phyloP scores from a whole-genome alignment of 805 yeast species.

The Grigorovia yakushimaensis region DNA sequence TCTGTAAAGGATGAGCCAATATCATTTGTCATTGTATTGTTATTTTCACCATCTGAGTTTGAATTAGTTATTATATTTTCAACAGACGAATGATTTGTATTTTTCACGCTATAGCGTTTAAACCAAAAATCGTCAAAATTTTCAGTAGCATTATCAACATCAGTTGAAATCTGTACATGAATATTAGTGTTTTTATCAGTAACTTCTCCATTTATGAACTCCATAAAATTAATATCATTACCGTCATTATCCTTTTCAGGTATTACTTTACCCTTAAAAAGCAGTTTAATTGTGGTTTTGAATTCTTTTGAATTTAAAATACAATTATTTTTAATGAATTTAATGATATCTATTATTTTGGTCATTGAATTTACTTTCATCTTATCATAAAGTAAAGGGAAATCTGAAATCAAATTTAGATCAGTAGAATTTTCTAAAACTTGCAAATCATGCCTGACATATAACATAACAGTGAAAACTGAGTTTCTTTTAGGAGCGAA shows the following conservation, averaged over 20 bases:
- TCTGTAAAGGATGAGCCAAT: background rate
- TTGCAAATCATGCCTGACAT: constrained; percentile 14
- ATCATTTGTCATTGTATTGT: background rate
- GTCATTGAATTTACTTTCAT: constrained; percentile 18
- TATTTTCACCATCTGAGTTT: background rate
- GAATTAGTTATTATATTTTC: background rate
- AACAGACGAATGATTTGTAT: background rate
- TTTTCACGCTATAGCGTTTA: background rate
- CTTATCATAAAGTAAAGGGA: constrained; percentile 20
- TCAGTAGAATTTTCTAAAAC: constrained; percentile 4
- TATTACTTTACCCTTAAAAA: constrained; percentile 18
- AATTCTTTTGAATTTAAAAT: constrained; percentile 13
- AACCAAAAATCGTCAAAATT: background rate
- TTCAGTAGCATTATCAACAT: background rate
- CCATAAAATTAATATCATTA: constrained; percentile 12
- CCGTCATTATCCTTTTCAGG: constrained; percentile 13
- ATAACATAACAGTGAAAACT: constrained; percentile 24
- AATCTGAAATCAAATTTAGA: background rate
- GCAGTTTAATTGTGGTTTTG: constrained; percentile 18
- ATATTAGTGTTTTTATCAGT: constrained; percentile 10
- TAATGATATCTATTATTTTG: constrained; percentile 20
- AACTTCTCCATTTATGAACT: constrained; percentile 8
- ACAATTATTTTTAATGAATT: constrained; percentile 19
- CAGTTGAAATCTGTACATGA: constrained; percentile 21
- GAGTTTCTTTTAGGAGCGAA: constrained; percentile 26